These are phyloP conservation scores for Penicillium sp. DNA, from an alignment of 2,329 filamentous ascomycete genomes.

Conservation along the genomic window DNA sequence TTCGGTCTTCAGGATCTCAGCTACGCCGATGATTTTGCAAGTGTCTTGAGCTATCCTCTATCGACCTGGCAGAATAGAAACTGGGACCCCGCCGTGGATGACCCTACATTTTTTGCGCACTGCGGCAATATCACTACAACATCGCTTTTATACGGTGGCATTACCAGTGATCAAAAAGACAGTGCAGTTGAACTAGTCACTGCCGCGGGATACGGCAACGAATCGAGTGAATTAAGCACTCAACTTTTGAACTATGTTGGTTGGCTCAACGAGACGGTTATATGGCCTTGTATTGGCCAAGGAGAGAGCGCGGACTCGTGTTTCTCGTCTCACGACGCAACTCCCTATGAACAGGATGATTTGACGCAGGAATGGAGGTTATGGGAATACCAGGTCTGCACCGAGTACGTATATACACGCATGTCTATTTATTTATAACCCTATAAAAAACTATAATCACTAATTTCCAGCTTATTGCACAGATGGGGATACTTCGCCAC, in stretches of 20 bases:
- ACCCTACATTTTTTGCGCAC: slow-evolving; percentile 49
- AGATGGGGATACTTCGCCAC: slow-evolving; percentile 78
- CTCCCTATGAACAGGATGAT: slow-evolving; percentile 44
- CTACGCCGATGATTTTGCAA: slow-evolving; percentile 52
- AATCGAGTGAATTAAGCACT: slow-evolving; percentile 40
- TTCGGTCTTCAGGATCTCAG: slow-evolving; percentile 31
- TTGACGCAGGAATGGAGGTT: slow-evolving; percentile 43
- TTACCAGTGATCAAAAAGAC: slow-evolving; percentile 29
- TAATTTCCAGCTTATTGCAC: neutral
- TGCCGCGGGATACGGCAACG: slow-evolving; percentile 45
- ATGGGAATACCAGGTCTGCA: slow-evolving; percentile 59
- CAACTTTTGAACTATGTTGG: slow-evolving; percentile 56
- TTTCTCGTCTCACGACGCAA: slow-evolving; percentile 48
- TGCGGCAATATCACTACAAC: slow-evolving; percentile 55
- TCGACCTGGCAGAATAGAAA: slow-evolving; percentile 53
- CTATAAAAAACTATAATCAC: neutral
- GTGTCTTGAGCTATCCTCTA: slow-evolving; percentile 40
- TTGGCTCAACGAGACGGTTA: slow-evolving; percentile 47
- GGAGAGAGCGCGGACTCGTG: slow-evolving; percentile 47
- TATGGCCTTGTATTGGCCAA: slow-evolving; percentile 35
- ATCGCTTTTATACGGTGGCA: slow-evolving; percentile 39
- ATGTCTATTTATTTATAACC: too few species aligned
- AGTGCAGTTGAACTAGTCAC: slow-evolving; percentile 44
- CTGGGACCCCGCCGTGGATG: slow-evolving; percentile 57
- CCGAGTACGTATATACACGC: slow-evolving; percentile 31